Evolutionary conservation across 2,329 filamentous ascomycete genomes (phyloP), one percentile per base, ranked within the genome.

Genomic region (Emericellopsis atlantica): DNA sequence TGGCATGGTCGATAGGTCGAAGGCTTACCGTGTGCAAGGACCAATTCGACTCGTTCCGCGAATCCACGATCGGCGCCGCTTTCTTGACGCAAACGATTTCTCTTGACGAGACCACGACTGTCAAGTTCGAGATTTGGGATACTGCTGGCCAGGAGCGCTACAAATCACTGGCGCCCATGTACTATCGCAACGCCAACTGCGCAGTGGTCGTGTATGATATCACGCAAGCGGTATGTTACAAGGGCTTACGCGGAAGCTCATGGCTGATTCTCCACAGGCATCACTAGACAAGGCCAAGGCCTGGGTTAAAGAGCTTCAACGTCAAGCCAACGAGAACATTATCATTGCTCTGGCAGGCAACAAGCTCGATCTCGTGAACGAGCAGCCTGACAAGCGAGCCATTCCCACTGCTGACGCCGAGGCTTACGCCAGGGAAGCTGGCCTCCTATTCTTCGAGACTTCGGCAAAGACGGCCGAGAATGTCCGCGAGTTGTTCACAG

Each of bases 101-200:
- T 44, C 83, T 98, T 64, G 90, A 96, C 62, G 92, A 96, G 60
- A 92, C 80, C 65, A 96, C 92, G 45, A 98, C 92, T 43, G 90
- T 98, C 66, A 98, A 98, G 72, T 98, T 98, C 58, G 92, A 98
- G 67, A 98, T 98, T 60, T 98, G 92, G 89, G 89, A 95, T 66
- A 98, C 92, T 9, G 92, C 92, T 48, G 92, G 92, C 48, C 92
- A 98, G 69, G 92, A 98, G 67, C 80, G 93, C 58, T 98, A 96
- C 76, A 96, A 96, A 74, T 96, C 92, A 11, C 74, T 98, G 50
- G 92, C 92, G 29, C 92, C 92, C 54, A 98, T 98, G 92, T 98
- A 98, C 73, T 98, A 98, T 70, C 75, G 93, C 54, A 98, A 98
- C 62, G 93, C 93, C 53, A 96, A 98, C 76, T 96, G 92, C 67